Evolutionary conservation across 306 rosid species (phyloP).

Genomic region (Echinosophora koreensis): DNA sequence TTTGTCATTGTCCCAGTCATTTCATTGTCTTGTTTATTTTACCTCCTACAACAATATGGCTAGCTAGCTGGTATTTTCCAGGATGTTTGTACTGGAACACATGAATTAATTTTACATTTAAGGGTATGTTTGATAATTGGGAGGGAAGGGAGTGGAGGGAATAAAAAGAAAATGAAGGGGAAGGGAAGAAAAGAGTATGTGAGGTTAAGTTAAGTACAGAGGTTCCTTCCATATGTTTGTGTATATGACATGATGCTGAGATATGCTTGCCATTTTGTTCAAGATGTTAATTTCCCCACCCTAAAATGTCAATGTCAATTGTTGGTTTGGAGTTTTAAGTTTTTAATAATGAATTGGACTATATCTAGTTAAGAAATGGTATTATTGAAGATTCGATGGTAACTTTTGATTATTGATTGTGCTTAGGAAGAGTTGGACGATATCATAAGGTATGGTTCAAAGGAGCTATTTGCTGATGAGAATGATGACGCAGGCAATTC

Average conservation of each 20-base stretch:
- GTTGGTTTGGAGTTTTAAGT: slow-evolving; percentile 32
- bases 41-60: slow-evolving; percentile 16
- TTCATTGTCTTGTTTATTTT: slow-evolving; percentile 7
- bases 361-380: slow-evolving; percentile 30
- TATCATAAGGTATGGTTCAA: slow-evolving; percentile 94
- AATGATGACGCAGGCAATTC: slow-evolving; percentile 94
- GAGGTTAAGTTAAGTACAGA: neutral
- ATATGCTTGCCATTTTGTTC: slow-evolving; percentile 20
- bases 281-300: neutral
- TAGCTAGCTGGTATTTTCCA: slow-evolving; percentile 7
- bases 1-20: neutral
- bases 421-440: slow-evolving; percentile 95
- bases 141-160: neutral
- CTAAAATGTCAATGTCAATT: slow-evolving; percentile 26
- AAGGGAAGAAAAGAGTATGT: neutral
- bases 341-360: neutral
- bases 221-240: slow-evolving; percentile 1
- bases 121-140: neutral
- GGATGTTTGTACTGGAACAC: slow-evolving; percentile 20
- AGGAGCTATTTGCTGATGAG: slow-evolving; percentile 97
- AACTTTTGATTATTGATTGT: slow-evolving; percentile 45
- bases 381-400: slow-evolving; percentile 44
- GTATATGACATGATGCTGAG: slow-evolving; percentile 32
- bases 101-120: neutral
- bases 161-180: neutral